These are phyloP conservation scores for Dianthus caryophyllus DNA, from an alignment of 148 eudicot species.

Conservation along the genomic window DNA sequence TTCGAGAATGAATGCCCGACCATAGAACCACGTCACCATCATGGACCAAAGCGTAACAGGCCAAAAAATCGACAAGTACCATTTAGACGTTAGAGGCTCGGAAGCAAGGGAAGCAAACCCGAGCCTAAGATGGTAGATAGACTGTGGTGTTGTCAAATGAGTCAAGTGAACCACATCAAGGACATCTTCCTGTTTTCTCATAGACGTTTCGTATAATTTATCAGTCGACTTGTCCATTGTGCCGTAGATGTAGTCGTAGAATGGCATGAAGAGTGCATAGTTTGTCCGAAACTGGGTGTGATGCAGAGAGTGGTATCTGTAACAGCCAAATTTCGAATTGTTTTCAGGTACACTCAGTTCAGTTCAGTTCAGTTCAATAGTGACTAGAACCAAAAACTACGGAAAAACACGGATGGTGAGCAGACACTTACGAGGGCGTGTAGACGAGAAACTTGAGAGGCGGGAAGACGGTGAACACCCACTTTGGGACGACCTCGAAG, in stretches of 20 bases:
- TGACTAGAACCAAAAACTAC: no score
- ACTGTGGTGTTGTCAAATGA: constrained; percentile 73
- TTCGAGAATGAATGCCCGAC: constrained; percentile 42
- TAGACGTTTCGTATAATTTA: constrained; percentile 45
- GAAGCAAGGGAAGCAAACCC: constrained; percentile 73
- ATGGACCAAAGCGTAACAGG: constrained; percentile 58
- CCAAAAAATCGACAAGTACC: constrained; percentile 66
- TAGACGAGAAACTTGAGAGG: constrained; percentile 73
- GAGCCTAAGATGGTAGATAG: constrained; percentile 59
- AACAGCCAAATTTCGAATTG: not conserved
- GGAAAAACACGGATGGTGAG: not conserved
- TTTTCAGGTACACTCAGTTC: no score
- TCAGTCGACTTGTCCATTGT: constrained; percentile 59
- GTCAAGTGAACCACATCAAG: constrained; percentile 69
- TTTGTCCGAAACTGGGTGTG: constrained; percentile 79
- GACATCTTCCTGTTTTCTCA: constrained; percentile 36
- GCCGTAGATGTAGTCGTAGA: constrained; percentile 69
- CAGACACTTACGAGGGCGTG: constrained; percentile 80
- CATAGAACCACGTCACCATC: constrained; percentile 40
- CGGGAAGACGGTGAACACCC: constrained; percentile 46
- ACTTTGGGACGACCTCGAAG: constrained; percentile 61
- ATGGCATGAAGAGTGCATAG: constrained; percentile 83
- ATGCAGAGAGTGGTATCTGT: constrained; percentile 73
- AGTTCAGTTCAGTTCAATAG: no score
- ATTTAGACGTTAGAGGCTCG: constrained; percentile 46